A percentile compares a stretch with the other conserved stretches of the same genome.
phyloP scores from a whole-genome alignment of 192 early-diverging fungal species.

The Diversispora eburnea region DNA sequence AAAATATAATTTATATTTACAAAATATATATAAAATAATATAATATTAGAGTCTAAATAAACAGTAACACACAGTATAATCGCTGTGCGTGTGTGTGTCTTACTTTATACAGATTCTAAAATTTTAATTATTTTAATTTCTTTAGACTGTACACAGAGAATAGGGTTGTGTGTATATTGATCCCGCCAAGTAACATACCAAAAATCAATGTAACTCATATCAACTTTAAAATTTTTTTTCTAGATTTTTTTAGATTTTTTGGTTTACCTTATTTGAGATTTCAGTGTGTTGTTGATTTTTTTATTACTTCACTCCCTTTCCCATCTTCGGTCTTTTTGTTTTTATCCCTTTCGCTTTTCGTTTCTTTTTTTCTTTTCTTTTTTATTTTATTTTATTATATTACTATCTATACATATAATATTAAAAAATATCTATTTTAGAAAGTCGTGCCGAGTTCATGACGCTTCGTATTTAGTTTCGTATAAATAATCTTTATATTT shows the following conservation, averaged over 20 bases:
- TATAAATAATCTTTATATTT: not conserved
- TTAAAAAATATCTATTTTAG: not conserved
- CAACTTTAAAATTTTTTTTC: conserved; percentile 20
- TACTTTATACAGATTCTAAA: not conserved
- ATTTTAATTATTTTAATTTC: not conserved
- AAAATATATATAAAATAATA: no score
- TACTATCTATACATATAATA: conserved; percentile 3
- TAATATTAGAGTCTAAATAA: not conserved
- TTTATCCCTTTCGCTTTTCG: not conserved
- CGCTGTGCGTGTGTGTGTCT: not conserved
- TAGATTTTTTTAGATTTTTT: conserved; percentile 13
- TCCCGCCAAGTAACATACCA: conserved; percentile 15
- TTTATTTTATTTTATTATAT: conserved; percentile 5
- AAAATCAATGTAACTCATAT: conserved; percentile 12
- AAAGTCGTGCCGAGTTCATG: conserved; percentile 25
- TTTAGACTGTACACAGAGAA: not conserved
- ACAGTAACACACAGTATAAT: conserved; percentile 7
- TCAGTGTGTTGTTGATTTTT: not conserved
- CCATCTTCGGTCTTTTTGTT: conserved; percentile 12
- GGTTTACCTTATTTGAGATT: conserved; percentile 19
- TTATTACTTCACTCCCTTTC: conserved; percentile 21
- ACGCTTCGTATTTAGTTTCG: conserved; percentile 5
- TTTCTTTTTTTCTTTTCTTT: not conserved
- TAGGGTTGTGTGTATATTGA: not conserved
- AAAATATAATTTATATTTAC: no score